These are phyloP conservation scores for Stephania japonica DNA, from an alignment of 164 flowering plant genomes.

Conservation along the genomic window DNA sequence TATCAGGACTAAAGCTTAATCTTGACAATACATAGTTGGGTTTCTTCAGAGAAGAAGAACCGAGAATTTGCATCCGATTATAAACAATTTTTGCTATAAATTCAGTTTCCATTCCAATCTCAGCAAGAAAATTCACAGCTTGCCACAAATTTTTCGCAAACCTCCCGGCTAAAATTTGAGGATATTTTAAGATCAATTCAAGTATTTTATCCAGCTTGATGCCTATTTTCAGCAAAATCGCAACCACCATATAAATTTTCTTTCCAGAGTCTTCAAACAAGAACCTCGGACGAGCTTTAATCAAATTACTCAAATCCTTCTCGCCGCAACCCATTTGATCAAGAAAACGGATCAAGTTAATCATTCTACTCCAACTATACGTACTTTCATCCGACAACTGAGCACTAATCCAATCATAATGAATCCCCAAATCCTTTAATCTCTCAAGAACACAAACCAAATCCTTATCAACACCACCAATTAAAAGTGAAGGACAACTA, in stretches of 20 bases:
- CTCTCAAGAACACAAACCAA: slow-evolving; percentile 36
- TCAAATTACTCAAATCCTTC: slow-evolving; percentile 27
- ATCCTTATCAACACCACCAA: slow-evolving; percentile 30
- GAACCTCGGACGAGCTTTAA: slow-evolving; percentile 31
- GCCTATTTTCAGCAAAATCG: slow-evolving; percentile 46
- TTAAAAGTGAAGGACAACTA: slow-evolving; percentile 47
- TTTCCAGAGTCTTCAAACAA: slow-evolving; percentile 57
- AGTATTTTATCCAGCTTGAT: slow-evolving; percentile 28
- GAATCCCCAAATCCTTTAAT: slow-evolving; percentile 38
- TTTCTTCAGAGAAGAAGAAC: slow-evolving; percentile 41
- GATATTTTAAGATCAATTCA: slow-evolving; percentile 37
- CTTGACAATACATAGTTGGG: slow-evolving; percentile 23
- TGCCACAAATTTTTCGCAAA: slow-evolving; percentile 40
- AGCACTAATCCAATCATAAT: slow-evolving; percentile 36
- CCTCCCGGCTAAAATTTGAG: slow-evolving; percentile 30
- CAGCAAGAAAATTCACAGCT: slow-evolving; percentile 33
- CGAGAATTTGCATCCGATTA: slow-evolving; percentile 36
- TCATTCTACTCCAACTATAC: slow-evolving; percentile 41
- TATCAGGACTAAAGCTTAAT: slow-evolving; percentile 37
- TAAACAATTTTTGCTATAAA: slow-evolving; percentile 39
- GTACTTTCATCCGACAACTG: slow-evolving; percentile 24
- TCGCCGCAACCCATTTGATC: slow-evolving; percentile 38
- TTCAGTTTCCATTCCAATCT: slow-evolving; percentile 43
- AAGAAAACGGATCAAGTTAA: slow-evolving; percentile 37
- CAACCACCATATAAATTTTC: slow-evolving; percentile 34